Base-by-base conservation (phyloP, 2,329 filamentous ascomycete genomes). In the Fusarium neocosmosporiellum region DNA sequence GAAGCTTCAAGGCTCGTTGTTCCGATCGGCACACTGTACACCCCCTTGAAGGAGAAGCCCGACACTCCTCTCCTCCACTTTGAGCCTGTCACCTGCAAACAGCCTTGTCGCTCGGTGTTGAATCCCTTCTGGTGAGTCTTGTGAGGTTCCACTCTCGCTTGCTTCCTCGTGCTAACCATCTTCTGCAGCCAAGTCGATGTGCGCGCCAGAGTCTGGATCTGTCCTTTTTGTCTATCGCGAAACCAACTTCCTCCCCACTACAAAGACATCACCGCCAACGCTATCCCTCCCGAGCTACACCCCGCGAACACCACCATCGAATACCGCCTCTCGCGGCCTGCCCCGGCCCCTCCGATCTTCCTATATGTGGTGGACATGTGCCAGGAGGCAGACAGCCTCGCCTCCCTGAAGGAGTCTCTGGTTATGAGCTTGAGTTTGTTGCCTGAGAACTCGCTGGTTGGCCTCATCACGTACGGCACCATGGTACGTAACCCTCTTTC, bases 21-120 rank as follows among this genome's bases (percentile, higher is more conserved):
- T 37, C 96, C 96, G 69, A 98, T 99, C 79, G 96, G 95, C 81
- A 95, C 95, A 75, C 89, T 98, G 55, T 98, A 98, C 84, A 99
- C 96, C 3, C 95, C 96, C 7, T 86, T 98, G 78, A 98, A 98
- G 85, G 96, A 98, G 86, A 97, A 97, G 86, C 91, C 93, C 24
- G 93, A 97, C 73, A 94, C 94, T 27, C 94, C 95, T 63, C 85
- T 98, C 72, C 88, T 99, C 61, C 94, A 97, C 82, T 98, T 98
- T 84, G 96, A 98, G 84, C 96, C 96, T 20, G 94, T 99, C 46
- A 95, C 94, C 70, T 99, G 96, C 91, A 98, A 98, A 85, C 90
- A 93, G 81, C 96, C 96, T 70, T 99, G 96, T 84, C 93, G 95
- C 83, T 96, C 96, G 63, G 95, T 98, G 39, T 88, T 99, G 82